Conservation (phyloP, 1,284 basidiomycete species). For the Volvariella volvacea region DNA sequence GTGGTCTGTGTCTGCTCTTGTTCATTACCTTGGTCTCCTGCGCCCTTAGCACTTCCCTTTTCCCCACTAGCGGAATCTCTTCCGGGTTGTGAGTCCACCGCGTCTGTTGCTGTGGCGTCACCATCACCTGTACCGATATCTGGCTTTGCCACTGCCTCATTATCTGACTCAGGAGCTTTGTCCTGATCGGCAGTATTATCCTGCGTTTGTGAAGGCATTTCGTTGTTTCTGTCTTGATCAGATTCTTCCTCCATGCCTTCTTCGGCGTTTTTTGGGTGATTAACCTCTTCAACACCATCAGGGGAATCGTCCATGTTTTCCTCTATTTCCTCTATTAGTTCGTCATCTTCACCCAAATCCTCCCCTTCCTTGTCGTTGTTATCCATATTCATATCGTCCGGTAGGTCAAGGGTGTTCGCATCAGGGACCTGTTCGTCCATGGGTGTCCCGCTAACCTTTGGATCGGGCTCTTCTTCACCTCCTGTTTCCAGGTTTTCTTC, state of each 20-base stretch:
- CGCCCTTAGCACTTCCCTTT: constrained; percentile 20
- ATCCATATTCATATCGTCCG: constrained; percentile 76
- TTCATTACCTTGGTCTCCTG: constrained; percentile 1
- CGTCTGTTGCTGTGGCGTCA: constrained; percentile 22
- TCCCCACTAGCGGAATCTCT: constrained; percentile 23
- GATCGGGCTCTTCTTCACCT: constrained; percentile 25
- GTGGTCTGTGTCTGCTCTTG: not conserved
- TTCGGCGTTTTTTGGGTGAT: constrained; percentile 34
- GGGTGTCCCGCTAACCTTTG: constrained; percentile 52
- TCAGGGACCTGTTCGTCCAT: constrained; percentile 72
- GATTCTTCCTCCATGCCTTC: constrained; percentile 17
- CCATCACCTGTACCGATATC: constrained; percentile 33
- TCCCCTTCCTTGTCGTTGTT: constrained; percentile 55
- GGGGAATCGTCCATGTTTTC: constrained; percentile 18
- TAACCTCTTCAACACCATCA: constrained; percentile 26
- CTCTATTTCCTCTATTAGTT: constrained; percentile 31
- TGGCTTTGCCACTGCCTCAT: constrained; percentile 29
- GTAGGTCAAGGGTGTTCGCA: constrained; percentile 75
- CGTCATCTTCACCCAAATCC: constrained; percentile 25
- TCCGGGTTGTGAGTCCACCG: constrained; percentile 21
- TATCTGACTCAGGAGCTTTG: constrained; percentile 22
- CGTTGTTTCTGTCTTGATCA: constrained; percentile 20
- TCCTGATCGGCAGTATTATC: constrained; percentile 16
- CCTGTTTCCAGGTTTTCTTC: constrained; percentile 19
- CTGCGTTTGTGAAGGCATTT: constrained; percentile 15